Conservation (phyloP, 352 stramenopile species). For the Phytophthora cajani region DNA sequence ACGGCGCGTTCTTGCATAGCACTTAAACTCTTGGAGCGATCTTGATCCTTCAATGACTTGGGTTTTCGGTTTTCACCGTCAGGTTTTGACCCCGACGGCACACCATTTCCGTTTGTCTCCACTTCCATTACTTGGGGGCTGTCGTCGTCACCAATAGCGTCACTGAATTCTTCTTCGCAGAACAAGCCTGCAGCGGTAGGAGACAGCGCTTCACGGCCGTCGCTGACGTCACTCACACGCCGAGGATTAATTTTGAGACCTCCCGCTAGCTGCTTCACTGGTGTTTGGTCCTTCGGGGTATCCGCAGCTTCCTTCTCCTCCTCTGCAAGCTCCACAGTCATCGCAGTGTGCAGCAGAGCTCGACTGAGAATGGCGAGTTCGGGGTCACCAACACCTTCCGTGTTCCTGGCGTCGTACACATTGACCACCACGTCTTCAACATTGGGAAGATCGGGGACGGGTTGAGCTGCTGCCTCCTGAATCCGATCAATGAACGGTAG, state of each 20-base stretch:
- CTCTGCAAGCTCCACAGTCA: constrained; percentile 42
- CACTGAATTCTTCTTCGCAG: constrained; percentile 75
- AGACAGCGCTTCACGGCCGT: constrained; percentile 40
- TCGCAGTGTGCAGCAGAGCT: constrained; percentile 59
- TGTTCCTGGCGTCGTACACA: constrained; percentile 40
- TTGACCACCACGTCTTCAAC: constrained; percentile 48
- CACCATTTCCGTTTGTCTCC: constrained; percentile 14
- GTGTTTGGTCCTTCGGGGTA: neutral
- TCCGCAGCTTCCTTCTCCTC: constrained; percentile 21
- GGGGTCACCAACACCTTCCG: constrained; percentile 33
- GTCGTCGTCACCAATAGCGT: constrained; percentile 31
- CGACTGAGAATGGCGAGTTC: constrained; percentile 58
- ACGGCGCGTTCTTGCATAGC: constrained; percentile 77
- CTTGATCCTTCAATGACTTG: constrained; percentile 4
- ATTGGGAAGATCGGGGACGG: constrained; percentile 29
- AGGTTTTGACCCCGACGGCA: neutral
- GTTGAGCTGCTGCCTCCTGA: constrained; percentile 22
- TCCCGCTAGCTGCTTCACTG: constrained; percentile 10
- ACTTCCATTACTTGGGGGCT: constrained; percentile 4
- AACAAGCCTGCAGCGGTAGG: constrained; percentile 58
- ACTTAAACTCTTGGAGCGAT: constrained; percentile 23
- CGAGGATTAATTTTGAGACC: constrained; percentile 6
- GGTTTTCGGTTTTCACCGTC: constrained; percentile 5
- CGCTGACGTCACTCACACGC: constrained; percentile 10
- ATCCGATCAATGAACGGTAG: constrained; percentile 51